Base-by-base conservation (phyloP, 495 filamentous ascomycete species). In the Penicillium cataractarum region DNA sequence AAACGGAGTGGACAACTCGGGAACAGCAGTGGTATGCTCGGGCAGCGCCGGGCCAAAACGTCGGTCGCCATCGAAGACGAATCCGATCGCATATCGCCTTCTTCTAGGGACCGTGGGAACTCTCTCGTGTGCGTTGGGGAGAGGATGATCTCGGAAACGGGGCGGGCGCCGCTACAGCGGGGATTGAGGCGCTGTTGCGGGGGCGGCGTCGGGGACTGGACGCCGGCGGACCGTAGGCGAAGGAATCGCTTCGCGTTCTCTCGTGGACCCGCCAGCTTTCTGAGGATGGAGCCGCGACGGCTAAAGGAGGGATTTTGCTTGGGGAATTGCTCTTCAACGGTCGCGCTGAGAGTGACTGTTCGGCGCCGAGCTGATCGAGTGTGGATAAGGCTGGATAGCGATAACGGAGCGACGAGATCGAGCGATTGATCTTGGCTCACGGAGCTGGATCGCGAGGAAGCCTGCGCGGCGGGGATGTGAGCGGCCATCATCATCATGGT, bases 241-340 rank as follows among this genome's bases (percentile, higher is more conserved):
- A 84, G 75, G 67, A 82, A 68, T 55, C 79, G 79, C 75, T 80
- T 79, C 64, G 80, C 79, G 74, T 78, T 80, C 61, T 83, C 80
- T 57, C 79, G 78, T 68, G 80, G 76, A 27, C 76, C 73, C 68
- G 78, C 78, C 74, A 83, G 71, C 68, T 78, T 82, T 71, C 59
- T 71, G 44, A 81, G 57, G 24, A 80, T 64, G 6, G 75, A 74
- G 33, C 63, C 65, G 57, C 76, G 70, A 39, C 72, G 75, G 65
- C 49, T 60, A 6, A 42, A 24, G 17, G 54, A 42, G 9, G 51
- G 51, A 19, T 35, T 17, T 31, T 65, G 65, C 58, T 71, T 74
- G 22, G 76, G 62, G 29, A 69, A 65, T 60, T 70, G 61, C 51
- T 73, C 68, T 52, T 73, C 66, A 50, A 65, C 60, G 40, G 60